A percentile compares a stretch with the other conserved stretches of the same genome.
Evolutionary conservation across 2,329 filamentous ascomycete genomes (phyloP).

Genomic region (Proliferodiscus dingleyae): DNA sequence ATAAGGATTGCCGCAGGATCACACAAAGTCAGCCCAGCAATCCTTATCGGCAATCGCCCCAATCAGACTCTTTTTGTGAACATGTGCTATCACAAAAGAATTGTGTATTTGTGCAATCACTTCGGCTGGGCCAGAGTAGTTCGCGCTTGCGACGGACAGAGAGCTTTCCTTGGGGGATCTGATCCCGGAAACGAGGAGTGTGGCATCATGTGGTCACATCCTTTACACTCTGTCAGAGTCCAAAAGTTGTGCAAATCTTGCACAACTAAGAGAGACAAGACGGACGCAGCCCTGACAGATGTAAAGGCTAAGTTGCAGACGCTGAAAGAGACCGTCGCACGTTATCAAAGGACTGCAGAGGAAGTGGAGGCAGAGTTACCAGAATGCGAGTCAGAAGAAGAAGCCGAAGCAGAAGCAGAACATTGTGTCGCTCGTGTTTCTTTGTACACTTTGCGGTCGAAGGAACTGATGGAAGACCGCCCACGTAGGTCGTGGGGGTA

Average conservation of each 20-base stretch:
- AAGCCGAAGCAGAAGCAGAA: neutral
- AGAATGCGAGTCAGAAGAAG: neutral
- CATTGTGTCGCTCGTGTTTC: no score
- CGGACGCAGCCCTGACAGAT: neutral
- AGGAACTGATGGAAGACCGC: no score
- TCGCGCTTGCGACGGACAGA: neutral
- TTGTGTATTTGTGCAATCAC: slow-evolving; percentile 1
- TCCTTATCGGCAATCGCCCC: neutral
- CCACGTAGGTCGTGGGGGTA: neutral
- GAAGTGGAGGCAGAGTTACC: neutral
- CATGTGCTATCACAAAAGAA: slow-evolving; percentile 5
- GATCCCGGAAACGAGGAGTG: neutral
- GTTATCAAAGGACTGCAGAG: neutral
- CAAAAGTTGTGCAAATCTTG: neutral
- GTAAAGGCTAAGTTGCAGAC: neutral
- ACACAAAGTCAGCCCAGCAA: neutral
- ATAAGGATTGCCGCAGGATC: neutral
- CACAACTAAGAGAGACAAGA: neutral
- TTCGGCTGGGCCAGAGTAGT: slow-evolving; percentile 1
- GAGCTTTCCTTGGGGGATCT: neutral
- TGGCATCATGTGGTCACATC: neutral
- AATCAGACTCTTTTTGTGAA: neutral
- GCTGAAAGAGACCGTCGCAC: neutral
- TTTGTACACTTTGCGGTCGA: no score
- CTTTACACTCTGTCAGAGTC: neutral